Evolutionary conservation across 2,329 filamentous ascomycete species (phyloP).

Genomic region (Calonectria multiphialidica): DNA sequence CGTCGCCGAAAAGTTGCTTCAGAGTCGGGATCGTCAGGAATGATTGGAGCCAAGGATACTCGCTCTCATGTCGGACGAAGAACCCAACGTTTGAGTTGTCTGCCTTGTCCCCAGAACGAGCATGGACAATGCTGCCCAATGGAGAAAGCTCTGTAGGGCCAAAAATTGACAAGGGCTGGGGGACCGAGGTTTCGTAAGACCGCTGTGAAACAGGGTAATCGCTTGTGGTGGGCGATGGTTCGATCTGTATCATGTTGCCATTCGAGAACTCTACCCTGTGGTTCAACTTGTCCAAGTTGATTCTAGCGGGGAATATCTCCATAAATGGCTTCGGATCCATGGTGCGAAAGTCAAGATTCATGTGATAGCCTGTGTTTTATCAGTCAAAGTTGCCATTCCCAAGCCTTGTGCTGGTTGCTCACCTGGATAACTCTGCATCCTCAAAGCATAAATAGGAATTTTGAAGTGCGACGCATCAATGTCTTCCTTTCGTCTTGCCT

Average conservation of each 20-base stretch:
- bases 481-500: conserved; percentile 55
- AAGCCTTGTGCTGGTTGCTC: background rate
- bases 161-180: conserved; percentile 39
- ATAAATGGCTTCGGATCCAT: conserved; percentile 57
- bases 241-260: conserved; percentile 29
- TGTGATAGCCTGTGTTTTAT: conserved; percentile 50
- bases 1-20: conserved; percentile 51
- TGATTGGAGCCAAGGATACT: conserved; percentile 59
- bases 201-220: conserved; percentile 41
- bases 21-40: conserved; percentile 55
- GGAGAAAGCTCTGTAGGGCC: conserved; percentile 44
- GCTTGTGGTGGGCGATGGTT: conserved; percentile 33
- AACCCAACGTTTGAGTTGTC: conserved; percentile 59
- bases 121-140: conserved; percentile 47
- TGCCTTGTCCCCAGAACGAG: conserved; percentile 55
- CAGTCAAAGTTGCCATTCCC: background rate
- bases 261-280: conserved; percentile 47
- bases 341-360: conserved; percentile 57
- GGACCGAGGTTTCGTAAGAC: conserved; percentile 42
- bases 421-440: conserved; percentile 55
- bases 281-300: conserved; percentile 44
- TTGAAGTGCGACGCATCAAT: conserved; percentile 52
- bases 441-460: conserved; percentile 51
- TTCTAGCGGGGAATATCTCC: conserved; percentile 55
- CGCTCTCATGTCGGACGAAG: conserved; percentile 57